A percentile compares a stretch with the other conserved stretches of the same genome.
Conservation (phyloP, 805 yeast genomes). For the Kazachstania kunashirensis region DNA sequence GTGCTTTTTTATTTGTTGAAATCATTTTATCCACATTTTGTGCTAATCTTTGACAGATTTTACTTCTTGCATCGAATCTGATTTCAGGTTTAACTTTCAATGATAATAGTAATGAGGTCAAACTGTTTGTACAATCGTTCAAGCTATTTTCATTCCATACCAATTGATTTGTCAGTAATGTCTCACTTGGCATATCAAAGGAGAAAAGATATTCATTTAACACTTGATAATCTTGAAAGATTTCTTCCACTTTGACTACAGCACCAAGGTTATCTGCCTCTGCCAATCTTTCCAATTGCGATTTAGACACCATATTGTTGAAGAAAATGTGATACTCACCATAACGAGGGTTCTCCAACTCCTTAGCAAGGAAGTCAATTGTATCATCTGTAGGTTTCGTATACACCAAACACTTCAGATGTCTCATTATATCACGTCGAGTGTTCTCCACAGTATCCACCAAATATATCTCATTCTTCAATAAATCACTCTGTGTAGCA, state of each 20-base stretch:
- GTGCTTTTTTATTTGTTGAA: slow-evolving; percentile 41
- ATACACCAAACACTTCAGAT: slow-evolving; percentile 71
- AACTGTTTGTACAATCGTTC: slow-evolving; percentile 16
- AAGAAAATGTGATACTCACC: slow-evolving; percentile 68
- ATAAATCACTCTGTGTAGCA: slow-evolving; percentile 75
- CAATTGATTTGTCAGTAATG: slow-evolving; percentile 19
- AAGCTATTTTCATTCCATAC: slow-evolving; percentile 23
- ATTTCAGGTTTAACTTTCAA: slow-evolving; percentile 66
- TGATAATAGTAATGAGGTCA: slow-evolving; percentile 38
- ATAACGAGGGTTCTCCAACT: slow-evolving; percentile 71
- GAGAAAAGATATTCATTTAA: slow-evolving; percentile 61
- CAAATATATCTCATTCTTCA: slow-evolving; percentile 75
- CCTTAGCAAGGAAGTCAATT: slow-evolving; percentile 50
- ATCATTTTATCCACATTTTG: slow-evolving; percentile 52
- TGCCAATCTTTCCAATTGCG: slow-evolving; percentile 76
- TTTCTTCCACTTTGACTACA: slow-evolving; percentile 64
- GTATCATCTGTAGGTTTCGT: slow-evolving; percentile 63
- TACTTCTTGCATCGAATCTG: slow-evolving; percentile 64
- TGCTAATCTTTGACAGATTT: slow-evolving; percentile 56
- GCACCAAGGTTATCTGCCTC: slow-evolving; percentile 83
- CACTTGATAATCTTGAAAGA: slow-evolving; percentile 75
- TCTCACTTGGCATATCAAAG: slow-evolving; percentile 25
- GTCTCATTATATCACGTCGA: slow-evolving; percentile 61
- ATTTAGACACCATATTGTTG: slow-evolving; percentile 64
- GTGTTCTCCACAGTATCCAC: slow-evolving; percentile 60